Evolutionary conservation across 202 grass and related monocot genomes (phyloP).

Genomic region (Digitaria exilis): DNA sequence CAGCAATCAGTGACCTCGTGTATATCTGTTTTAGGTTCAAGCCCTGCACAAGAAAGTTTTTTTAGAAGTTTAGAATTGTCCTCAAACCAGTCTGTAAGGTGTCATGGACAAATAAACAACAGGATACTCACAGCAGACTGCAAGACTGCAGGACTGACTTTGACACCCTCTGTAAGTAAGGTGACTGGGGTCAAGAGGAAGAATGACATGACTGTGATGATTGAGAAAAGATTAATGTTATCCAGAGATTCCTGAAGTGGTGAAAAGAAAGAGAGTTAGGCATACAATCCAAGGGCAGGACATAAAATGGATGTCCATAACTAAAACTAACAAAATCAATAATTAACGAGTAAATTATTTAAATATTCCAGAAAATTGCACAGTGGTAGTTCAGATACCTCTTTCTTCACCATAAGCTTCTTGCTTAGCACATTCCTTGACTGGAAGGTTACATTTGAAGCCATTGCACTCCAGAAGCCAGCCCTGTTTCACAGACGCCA

Average conservation of each 20-base stretch:
- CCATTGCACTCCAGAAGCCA: constrained; percentile 95
- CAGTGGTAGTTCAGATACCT: constrained; percentile 47
- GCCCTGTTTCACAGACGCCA: constrained; percentile 46
- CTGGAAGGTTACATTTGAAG: constrained; percentile 94
- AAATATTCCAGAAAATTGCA: not conserved
- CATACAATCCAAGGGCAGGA: not conserved
- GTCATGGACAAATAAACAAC: constrained; percentile 13
- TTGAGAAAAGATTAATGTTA: constrained; percentile 92
- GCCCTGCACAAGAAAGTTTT: constrained; percentile 63
- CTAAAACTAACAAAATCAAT: constrained; percentile 31
- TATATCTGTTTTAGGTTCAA: constrained; percentile 78
- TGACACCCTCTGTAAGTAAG: constrained; percentile 82
- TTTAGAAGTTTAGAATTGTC: constrained; percentile 28
- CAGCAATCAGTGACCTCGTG: constrained; percentile 71
- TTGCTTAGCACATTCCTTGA: constrained; percentile 97
- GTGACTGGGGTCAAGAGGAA: constrained; percentile 77
- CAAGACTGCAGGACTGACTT: constrained; percentile 76
- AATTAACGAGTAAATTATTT: not conserved
- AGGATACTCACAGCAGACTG: constrained; percentile 80
- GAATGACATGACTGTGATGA: constrained; percentile 98
- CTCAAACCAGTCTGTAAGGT: not conserved
- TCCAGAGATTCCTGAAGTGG: constrained; percentile 82
- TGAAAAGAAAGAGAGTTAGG: constrained; percentile 17
- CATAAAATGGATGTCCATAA: constrained; percentile 15
- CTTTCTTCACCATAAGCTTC: constrained; percentile 98